Percentiles rank a stretch among this genome's conserved stretches.
Conservation (phyloP, 2,329 filamentous ascomycete species). For the Lecanicillium sp. region DNA sequence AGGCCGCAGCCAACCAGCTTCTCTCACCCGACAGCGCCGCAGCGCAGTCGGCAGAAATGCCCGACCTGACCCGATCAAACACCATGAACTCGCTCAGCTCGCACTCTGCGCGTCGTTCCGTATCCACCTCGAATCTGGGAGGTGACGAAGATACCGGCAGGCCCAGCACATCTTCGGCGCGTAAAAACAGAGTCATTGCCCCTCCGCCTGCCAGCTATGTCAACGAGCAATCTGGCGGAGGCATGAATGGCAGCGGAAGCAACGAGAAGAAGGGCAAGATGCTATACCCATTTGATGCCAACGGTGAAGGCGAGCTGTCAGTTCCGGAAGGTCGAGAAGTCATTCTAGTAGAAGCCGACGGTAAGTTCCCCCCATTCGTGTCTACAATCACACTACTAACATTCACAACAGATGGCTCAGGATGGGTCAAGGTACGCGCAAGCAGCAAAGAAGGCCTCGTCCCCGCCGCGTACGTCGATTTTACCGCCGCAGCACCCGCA, state of each 20-base stretch:
- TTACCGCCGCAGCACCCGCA: constrained; percentile 37
- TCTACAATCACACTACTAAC: constrained; percentile 12
- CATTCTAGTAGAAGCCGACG: constrained; percentile 73
- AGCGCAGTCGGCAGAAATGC: constrained; percentile 49
- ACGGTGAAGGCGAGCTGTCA: constrained; percentile 71
- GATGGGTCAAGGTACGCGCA: constrained; percentile 79
- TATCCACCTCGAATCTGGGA: constrained; percentile 48
- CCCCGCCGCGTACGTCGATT: constrained; percentile 76
- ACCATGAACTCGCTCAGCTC: constrained; percentile 89
- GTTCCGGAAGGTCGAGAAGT: constrained; percentile 75
- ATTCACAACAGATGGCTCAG: constrained; percentile 66
- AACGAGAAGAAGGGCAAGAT: constrained; percentile 62
- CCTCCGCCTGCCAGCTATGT: constrained; percentile 80
- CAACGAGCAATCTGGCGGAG: constrained; percentile 51
- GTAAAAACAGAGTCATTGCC: constrained; percentile 70
- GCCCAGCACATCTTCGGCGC: constrained; percentile 12
- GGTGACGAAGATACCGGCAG: constrained; percentile 1
- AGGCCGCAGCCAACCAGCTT: constrained; percentile 63
- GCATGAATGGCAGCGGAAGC: constrained; percentile 31
- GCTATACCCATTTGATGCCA: constrained; percentile 80
- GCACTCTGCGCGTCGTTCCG: constrained; percentile 64
- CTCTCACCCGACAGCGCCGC: constrained; percentile 36
- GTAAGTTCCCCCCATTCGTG: constrained; percentile 41
- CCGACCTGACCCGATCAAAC: constrained; percentile 66
- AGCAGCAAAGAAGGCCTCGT: constrained; percentile 77